Base-by-base conservation (phyloP, 495 filamentous ascomycete species). In the Neurospora tetrasperma region DNA sequence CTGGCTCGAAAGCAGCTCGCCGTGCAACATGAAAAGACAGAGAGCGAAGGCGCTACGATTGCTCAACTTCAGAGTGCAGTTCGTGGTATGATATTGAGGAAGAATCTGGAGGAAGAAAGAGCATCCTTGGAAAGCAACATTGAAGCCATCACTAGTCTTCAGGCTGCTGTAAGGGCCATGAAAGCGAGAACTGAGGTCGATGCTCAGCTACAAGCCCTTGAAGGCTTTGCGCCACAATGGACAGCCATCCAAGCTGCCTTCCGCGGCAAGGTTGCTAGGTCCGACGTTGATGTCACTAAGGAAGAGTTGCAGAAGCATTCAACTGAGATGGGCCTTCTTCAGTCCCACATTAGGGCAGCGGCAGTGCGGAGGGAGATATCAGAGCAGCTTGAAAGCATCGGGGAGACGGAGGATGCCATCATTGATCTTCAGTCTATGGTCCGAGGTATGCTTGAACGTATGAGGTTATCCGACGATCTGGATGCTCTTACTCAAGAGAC, bases 401-500 rank as follows among this genome's bases (percentile, higher is more conserved):
- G 78, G 1, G 72, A 79, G 2, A 77, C 84, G 42, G 85, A 87
- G 74, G 72, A 80, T 4, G 78, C 77, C 4, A 79, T 88, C 54
- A 62, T 85, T 12, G 78, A 81, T 1, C 75, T 86, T 7, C 86
- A 89, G 77, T 82, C 84, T 8, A 73, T 80, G 35, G 80, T 83
- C 70, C 83, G 88, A 46, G 88, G 86, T 66, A 88, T 88, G 85
- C 77, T 89, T 31, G 76, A 85, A 40, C 78, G 87, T 35, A 79
- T 82, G 35, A 83, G 82, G 11, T 73, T 88, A 12, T 83, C 85
- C 7, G 80, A 82, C 16, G 83, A 88, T 9, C 82, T 85, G 35
- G 85, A 90, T 62, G 84, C 85, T 16, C 84, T 99, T 23, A 83
- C 88, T 71, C 81, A 81, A 23, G 83, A 96, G 73, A 85, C 86